phyloP scores from a whole-genome alignment of 2,329 filamentous ascomycete genomes.

The Apiospora phragmitis region DNA sequence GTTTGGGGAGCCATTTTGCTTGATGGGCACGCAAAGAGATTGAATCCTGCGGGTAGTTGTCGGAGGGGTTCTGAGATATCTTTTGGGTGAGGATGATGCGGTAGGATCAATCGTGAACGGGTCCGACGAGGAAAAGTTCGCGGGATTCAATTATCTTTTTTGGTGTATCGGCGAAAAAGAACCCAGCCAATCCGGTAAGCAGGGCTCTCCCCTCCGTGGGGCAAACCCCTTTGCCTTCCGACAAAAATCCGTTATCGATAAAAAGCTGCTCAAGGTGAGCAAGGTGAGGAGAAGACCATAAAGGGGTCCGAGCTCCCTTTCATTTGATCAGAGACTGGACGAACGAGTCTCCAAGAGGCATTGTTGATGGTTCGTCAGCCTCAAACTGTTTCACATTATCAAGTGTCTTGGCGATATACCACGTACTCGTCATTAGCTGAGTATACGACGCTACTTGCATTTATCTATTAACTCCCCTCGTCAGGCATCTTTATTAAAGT shows the following conservation, averaged over 20 bases:
- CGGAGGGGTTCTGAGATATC: slow-evolving; percentile 24
- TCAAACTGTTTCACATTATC: not conserved
- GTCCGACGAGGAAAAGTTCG: slow-evolving; percentile 20
- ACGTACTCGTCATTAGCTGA: not conserved
- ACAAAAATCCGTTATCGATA: slow-evolving; percentile 2
- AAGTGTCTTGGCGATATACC: not conserved
- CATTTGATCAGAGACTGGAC: not conserved
- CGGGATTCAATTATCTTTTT: slow-evolving; percentile 27
- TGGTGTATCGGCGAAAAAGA: slow-evolving; percentile 32
- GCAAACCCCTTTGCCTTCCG: not conserved
- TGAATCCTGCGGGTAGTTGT: slow-evolving; percentile 42
- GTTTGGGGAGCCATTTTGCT: slow-evolving; percentile 80
- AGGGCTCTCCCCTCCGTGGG: slow-evolving; percentile 7
- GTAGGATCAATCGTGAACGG: slow-evolving; percentile 1
- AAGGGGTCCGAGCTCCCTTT: not conserved
- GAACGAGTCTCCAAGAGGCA: not conserved
- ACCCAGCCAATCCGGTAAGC: slow-evolving; percentile 14
- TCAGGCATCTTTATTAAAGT: too few species aligned
- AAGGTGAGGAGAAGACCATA: not conserved
- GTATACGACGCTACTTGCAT: too few species aligned
- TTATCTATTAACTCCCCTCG: too few species aligned
- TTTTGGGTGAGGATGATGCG: slow-evolving; percentile 3
- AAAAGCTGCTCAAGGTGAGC: not conserved
- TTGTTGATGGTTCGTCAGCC: not conserved
- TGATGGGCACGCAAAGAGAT: slow-evolving; percentile 70